phyloP scores from a whole-genome alignment of 2,329 filamentous ascomycete species.

The Dryadomyces quercus-mongolicae region DNA sequence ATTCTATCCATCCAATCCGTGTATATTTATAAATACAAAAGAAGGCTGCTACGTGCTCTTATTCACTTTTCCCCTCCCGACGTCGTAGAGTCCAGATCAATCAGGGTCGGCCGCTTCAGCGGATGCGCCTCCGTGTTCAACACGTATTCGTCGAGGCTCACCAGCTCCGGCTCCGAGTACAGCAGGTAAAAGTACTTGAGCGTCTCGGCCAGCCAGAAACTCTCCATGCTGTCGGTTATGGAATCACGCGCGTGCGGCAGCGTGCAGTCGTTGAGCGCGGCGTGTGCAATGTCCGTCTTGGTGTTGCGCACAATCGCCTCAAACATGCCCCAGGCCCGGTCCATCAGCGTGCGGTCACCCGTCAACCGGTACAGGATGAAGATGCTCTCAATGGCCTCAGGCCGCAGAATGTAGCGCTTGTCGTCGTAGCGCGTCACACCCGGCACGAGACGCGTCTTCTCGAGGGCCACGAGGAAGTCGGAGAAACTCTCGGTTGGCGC shows the following conservation, averaged over 20 bases:
- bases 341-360: slow-evolving; percentile 29
- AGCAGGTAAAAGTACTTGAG: slow-evolving; percentile 69
- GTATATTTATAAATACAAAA: too few species aligned
- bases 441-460: slow-evolving; percentile 23
- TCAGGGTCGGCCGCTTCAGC: slow-evolving; percentile 4
- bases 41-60: too few species aligned
- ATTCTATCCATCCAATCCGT: too few species aligned
- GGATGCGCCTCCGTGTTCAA: slow-evolving; percentile 48
- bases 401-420: slow-evolving; percentile 30
- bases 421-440: slow-evolving; percentile 43
- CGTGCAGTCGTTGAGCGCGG: slow-evolving; percentile 25
- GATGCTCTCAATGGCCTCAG: slow-evolving; percentile 40
- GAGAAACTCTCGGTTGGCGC: slow-evolving; percentile 5
- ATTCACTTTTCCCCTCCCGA: neutral
- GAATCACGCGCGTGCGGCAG: neutral
- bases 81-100: neutral
- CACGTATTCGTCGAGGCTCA: slow-evolving; percentile 61
- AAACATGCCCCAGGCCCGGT: slow-evolving; percentile 37
- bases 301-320: slow-evolving; percentile 27
- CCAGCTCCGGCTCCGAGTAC: slow-evolving; percentile 49
- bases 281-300: slow-evolving; percentile 30
- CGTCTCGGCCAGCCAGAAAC: slow-evolving; percentile 66
- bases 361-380: slow-evolving; percentile 40
- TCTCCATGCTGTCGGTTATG: slow-evolving; percentile 18
- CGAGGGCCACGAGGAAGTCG: slow-evolving; percentile 2